Evolutionary conservation across 2,329 filamentous ascomycete genomes (phyloP), one percentile per base, ranked within the genome.

Genomic region (Dactylellina leptospora): DNA sequence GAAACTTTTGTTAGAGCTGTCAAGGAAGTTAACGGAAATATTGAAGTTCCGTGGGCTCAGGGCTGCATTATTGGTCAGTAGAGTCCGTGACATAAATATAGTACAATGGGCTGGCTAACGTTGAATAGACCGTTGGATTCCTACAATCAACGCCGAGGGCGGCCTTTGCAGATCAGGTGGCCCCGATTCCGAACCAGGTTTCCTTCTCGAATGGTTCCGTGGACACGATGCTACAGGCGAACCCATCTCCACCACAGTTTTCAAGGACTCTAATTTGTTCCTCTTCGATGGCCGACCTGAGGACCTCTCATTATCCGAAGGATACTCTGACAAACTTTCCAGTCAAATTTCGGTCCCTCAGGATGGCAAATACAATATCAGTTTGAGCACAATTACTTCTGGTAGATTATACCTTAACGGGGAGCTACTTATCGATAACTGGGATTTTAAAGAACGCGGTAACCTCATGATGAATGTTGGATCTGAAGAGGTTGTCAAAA

Each of bases 381-480:
- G 59, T 36, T 54, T 72, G 28, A 72, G 68, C 38, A 72, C 68
- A 5, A 63, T 72, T 45, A 72, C 68, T 6, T 59, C 68, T 2
- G 13, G 53, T 3, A 59, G 60, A 4, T 30, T 72, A 16, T 72
- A 64, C 18, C 28, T 64, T 18, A 48, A 72, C n/a, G 68, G 68
- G 18, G 53, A 58, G 18, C 59, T 64, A 11, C 53, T 72, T 8
- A 59, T 72, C 40, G 68, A 72, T n/a, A 72, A 72, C 68, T 72
- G 68, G 68, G 68, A 72, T n/a, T 72, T 72, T 54, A 72, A 72
- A 33, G 51, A 60, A 25, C 68, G 68, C 5, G 51, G 59, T 6
- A 59, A 72, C 25, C 36, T 72, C 8, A 63, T 72, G 59, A 72
- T 72, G 68, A 72, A 72, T 36, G 53, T 64, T 27, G 68, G 68